Base-by-base conservation (phyloP, 2,329 filamentous ascomycete genomes). In the Chaetomium sp. region DNA sequence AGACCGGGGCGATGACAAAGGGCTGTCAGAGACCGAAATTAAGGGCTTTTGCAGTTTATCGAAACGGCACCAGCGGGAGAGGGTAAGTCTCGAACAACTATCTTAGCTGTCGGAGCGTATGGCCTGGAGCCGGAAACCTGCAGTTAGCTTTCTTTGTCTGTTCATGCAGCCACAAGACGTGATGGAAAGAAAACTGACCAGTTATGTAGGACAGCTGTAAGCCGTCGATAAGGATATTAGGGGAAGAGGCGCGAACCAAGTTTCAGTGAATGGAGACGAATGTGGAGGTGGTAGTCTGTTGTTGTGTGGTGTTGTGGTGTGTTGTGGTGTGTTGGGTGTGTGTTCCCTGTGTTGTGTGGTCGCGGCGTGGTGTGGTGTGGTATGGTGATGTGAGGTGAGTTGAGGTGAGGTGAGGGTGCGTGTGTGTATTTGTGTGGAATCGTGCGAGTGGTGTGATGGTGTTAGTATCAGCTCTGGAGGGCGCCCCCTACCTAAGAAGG, bases 121-220 rank as follows among this genome's bases (percentile, higher is more conserved):
- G 54, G 46, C 33, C 55, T 52, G 55, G 53, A 52, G 49, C 53
- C 54, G 60, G 61, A 59, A 62, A 60, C 59, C 63, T 63, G 62
- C 63, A 59, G 61, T 65, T 62, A 64, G 61, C 64, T 62, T 64
- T 65, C 62, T 67, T 68, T 70, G 66, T 65, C 63, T 64, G 62
- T 27, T 55, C 58, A 61, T 59, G 62, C 57, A 55, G 60, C 60
- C 60, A 65, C 68, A 65, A 70, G 68, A 71, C 70, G 70, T 14
- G 37, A 40, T 40, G 6, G 10, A 42, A 14, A 14, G 65, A 55
- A n/a, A 35, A 12, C 32, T 35, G 50, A 32, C 7, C 14, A 61
- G 64, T 54, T 58, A 61, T 37, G 50, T 27, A 27, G 19, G 19
- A 27, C 19, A 27, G 19, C 19, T 27, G 19, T 27, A 27, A 27